Evolutionary conservation across 2,329 filamentous ascomycete species (phyloP), one percentile per base, ranked within the genome.

Genomic region (Cryphonectria radicalis): DNA sequence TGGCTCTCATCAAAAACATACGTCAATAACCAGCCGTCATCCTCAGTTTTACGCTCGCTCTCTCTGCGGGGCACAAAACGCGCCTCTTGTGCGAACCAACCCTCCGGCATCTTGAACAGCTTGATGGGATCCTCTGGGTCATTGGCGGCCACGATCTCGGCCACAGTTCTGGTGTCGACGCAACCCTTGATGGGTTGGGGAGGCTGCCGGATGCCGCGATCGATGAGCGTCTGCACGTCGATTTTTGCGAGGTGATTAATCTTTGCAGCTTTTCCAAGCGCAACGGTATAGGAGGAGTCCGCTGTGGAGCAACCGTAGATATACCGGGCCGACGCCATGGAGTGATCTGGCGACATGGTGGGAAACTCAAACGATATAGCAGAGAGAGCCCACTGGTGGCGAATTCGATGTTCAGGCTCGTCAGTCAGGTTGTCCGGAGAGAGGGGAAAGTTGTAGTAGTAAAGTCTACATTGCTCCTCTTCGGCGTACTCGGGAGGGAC

Each of bases 1-100:
- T 93, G 90, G 1, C 84, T 82, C 75, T 93, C 91, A 73, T 93
- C 89, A 73, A 93, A 93, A 0, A 91, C 90, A 74, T 92, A 93
- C 63, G 88, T 90, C 5, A 93, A 80, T 0, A 93, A 80, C 80
- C 86, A 93, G 0, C 91, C 91, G 73, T 91, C 89, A 74, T 93
- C 90, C 77, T 93, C 91, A 0, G 75, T 77, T 0, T 62, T 71
- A 0, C 81, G 78, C 14, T 79, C 74, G 1, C 74, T 62, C 17
- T 63, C 66, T 10, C 37, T 43, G 0, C 86, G 80, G 4, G 89
- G 81, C 5, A 93, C 85, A 72, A 93, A 93, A 0, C 88, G 85
- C 1, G 90, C 87, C 78, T 93, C 91, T 76, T 93, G 91, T 0
- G 89, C 89, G 72, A 84, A 93, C 82, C 87, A 89, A 0, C 87